Evolutionary conservation across 2,329 filamentous ascomycete species (phyloP).

Genomic region (Colletotrichum spaethianum): DNA sequence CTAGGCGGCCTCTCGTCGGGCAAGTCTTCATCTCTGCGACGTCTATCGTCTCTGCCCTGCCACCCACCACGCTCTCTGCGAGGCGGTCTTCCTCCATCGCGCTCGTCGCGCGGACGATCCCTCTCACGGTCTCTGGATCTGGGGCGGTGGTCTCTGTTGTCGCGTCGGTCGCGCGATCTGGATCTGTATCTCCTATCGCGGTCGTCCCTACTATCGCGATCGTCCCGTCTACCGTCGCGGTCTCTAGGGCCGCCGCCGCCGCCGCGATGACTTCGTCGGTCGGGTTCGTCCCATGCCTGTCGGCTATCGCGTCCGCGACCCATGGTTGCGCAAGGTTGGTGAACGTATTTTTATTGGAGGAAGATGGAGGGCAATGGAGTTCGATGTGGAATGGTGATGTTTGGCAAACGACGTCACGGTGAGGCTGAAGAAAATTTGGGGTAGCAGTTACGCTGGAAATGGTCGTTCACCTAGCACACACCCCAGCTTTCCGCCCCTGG

Average conservation of each 20-base stretch:
- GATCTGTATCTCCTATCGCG: constrained; percentile 50
- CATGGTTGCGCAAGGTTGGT: background rate
- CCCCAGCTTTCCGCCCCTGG: constrained; percentile 20
- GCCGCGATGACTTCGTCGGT: constrained; percentile 52
- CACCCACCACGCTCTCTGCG: constrained; percentile 51
- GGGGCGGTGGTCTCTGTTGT: constrained; percentile 43
- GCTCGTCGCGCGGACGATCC: constrained; percentile 50
- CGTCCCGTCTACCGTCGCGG: constrained; percentile 47
- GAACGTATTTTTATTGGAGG: background rate
- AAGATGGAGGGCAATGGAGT: background rate
- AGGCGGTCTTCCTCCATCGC: constrained; percentile 55
- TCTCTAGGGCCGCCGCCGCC: constrained; percentile 49
- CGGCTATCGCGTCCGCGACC: constrained; percentile 62
- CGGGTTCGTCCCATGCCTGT: constrained; percentile 73
- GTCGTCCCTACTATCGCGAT: constrained; percentile 42
- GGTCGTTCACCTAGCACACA: constrained; percentile 3
- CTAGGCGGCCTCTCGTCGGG: constrained; percentile 44
- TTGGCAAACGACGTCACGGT: constrained; percentile 29
- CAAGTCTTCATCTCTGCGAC: constrained; percentile 45
- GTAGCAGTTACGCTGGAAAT: background rate
- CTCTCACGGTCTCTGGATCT: constrained; percentile 53
- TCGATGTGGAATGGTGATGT: background rate
- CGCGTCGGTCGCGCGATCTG: constrained; percentile 52
- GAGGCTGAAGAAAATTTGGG: constrained; percentile 34
- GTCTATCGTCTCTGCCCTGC: constrained; percentile 48